phyloP scores from a whole-genome alignment of 495 filamentous ascomycete species.

The Astrothelium subdiscretum region DNA sequence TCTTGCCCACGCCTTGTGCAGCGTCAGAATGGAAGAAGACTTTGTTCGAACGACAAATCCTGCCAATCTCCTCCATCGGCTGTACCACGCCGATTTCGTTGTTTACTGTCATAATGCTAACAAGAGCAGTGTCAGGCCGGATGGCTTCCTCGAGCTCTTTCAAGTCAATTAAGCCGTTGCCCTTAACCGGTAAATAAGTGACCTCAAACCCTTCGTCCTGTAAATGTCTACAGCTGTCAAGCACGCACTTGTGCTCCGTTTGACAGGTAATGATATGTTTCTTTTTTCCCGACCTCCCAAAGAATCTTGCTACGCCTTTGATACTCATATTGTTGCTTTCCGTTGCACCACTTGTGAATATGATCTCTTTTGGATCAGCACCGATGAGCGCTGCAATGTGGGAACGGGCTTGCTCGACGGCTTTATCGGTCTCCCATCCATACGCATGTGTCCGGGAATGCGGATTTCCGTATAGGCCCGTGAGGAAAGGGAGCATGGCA shows the following conservation, averaged over 20 bases:
- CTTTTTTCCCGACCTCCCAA: slow-evolving; percentile 86
- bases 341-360: slow-evolving; percentile 95
- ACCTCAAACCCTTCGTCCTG: slow-evolving; percentile 95
- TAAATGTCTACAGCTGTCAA: slow-evolving; percentile 91
- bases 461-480: slow-evolving; percentile 90
- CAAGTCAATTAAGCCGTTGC: slow-evolving; percentile 72
- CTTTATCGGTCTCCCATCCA: slow-evolving; percentile 96
- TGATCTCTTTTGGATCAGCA: slow-evolving; percentile 93
- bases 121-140: slow-evolving; percentile 77
- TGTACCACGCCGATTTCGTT: slow-evolving; percentile 99
- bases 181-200: slow-evolving; percentile 85
- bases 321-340: slow-evolving; percentile 99
- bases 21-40: slow-evolving; percentile 98
- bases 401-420: slow-evolving; percentile 71
- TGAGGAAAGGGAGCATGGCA: slow-evolving; percentile 90
- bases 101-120: slow-evolving; percentile 98
- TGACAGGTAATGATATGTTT: slow-evolving; percentile 95
- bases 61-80: slow-evolving; percentile 85
- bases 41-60: slow-evolving; percentile 81
- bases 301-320: slow-evolving; percentile 94
- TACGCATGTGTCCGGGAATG: slow-evolving; percentile 97
- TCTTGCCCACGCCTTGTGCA: slow-evolving; percentile 95
- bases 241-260: slow-evolving; percentile 97
- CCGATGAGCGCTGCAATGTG: slow-evolving; percentile 81
- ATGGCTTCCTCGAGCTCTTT: slow-evolving; percentile 82